phyloP scores from a whole-genome alignment of 1,284 basidiomycete species.

The Chondrostereum purpureum region DNA sequence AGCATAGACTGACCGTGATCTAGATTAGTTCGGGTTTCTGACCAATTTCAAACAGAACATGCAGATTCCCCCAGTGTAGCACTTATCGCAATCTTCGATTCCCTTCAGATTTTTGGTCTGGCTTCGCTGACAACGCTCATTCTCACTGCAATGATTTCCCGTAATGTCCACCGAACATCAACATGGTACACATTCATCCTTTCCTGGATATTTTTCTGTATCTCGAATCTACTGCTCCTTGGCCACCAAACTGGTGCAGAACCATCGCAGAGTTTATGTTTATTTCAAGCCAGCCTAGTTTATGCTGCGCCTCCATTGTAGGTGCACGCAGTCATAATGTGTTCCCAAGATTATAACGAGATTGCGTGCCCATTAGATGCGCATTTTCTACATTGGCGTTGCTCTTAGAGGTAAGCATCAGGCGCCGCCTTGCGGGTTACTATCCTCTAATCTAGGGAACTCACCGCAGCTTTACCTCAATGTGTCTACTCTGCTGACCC shows the following conservation, averaged over 20 bases:
- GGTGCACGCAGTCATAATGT: background rate
- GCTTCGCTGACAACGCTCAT: conserved; percentile 12
- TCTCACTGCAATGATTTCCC: conserved; percentile 13
- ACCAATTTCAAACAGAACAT: no score
- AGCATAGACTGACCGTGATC: no score
- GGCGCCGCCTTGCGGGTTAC: no score
- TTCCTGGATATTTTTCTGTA: conserved; percentile 15
- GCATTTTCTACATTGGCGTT: background rate
- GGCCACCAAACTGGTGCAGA: conserved; percentile 17
- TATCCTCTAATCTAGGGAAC: no score
- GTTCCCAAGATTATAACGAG: no score
- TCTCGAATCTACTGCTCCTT: conserved; percentile 16
- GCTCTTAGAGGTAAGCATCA: background rate
- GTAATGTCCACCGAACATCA: conserved; percentile 13
- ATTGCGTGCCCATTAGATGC: no score
- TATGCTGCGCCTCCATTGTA: conserved; percentile 19
- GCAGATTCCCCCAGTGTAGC: background rate
- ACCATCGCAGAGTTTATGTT: conserved; percentile 15
- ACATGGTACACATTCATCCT: conserved; percentile 18
- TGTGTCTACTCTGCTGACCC: background rate
- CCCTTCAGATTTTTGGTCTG: conserved; percentile 14
- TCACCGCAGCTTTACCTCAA: background rate
- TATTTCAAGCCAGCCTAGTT: conserved; percentile 17
- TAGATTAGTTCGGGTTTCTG: no score
- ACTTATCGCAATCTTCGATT: conserved; percentile 10